Evolutionary conservation across 2,329 filamentous ascomycete genomes (phyloP).

Genomic region (Phialocephala subalpina): DNA sequence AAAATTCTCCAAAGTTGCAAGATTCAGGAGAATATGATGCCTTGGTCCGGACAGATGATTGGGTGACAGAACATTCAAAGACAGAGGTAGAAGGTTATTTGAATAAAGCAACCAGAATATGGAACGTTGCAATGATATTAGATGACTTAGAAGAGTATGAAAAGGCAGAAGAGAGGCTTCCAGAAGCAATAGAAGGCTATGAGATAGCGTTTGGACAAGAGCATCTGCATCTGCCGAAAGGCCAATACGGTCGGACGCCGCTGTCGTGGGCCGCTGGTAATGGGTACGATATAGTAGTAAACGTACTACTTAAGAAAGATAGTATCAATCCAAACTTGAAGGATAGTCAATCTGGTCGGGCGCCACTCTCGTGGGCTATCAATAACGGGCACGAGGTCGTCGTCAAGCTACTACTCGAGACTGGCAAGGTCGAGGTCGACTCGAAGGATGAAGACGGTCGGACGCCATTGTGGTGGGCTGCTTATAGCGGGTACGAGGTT

Average conservation of each 20-base stretch:
- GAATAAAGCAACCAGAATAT: slow-evolving; percentile 20
- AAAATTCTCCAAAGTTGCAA: slow-evolving; percentile 9
- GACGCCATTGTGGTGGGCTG: no score
- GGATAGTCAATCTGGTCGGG: slow-evolving; percentile 12
- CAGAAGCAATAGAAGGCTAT: slow-evolving; percentile 23
- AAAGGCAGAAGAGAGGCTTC: slow-evolving; percentile 24
- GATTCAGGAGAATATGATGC: slow-evolving; percentile 2
- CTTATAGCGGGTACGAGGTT: no score
- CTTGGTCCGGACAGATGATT: neutral
- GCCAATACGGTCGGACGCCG: no score
- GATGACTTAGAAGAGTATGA: slow-evolving; percentile 23
- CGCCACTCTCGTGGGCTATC: slow-evolving; percentile 24
- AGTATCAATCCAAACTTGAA: slow-evolving; percentile 23
- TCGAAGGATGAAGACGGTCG: no score
- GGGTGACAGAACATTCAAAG: neutral
- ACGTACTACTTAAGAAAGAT: slow-evolving; percentile 18
- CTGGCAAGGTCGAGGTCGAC: no score
- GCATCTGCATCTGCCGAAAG: slow-evolving; percentile 13
- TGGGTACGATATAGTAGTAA: slow-evolving; percentile 16
- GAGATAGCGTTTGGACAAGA: slow-evolving; percentile 20
- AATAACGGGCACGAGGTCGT: no score
- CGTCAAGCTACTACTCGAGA: no score
- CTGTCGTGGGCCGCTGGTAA: slow-evolving; percentile 10
- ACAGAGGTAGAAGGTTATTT: slow-evolving; percentile 9
- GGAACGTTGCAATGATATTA: slow-evolving; percentile 24